Base-by-base conservation (phyloP, 176 grass and related monocot species). In the Microstegium vimineum region DNA sequence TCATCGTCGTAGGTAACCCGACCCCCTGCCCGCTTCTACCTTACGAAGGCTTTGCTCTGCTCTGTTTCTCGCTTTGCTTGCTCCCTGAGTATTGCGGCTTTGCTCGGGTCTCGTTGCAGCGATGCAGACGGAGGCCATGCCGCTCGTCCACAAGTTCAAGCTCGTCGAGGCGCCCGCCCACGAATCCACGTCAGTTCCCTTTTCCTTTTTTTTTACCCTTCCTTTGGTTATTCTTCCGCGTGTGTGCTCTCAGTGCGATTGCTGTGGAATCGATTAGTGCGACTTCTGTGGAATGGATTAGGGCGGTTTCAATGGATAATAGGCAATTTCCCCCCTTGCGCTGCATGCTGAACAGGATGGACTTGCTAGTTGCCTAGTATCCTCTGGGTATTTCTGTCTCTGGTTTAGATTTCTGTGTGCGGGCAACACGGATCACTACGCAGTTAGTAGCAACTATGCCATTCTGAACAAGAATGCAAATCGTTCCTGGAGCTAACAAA, bases 91-190 rank as follows among this genome's bases (percentile, higher is more conserved):
- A 14, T 20, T 52, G 73, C n/a, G 8, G 60, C 4, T 56, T 26
- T 26, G 22, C 51, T 57, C 33, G 49, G 20, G 10, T 36, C 30
- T 82, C 38, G 7, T 22, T 72, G 66, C 81, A 97, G 94, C 94
- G 37, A 97, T 97, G 94, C 90, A 92, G 84, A 92, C 92, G 79
- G 92, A 97, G 89, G 94, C 92, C 63, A 66, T 89, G 54, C 94
- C 94, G 8, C 77, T 97, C 57, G 86, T 97, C 25, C 61, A 38
- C 90, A 92, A 87, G 74, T 92, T 97, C 74, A 66, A 89, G 23
- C 92, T 97, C 59, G 72, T 63, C 12, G 90, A 94, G 76, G 92
- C 80, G 34, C 22, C 69, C 20, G 4, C 87, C 46, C 43, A 83
- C 5, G 80, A 84, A 85, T 92, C 88, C 74, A 22, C 83, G 94